Percentiles rank a stretch among this genome's conserved stretches.
phyloP scores from a whole-genome alignment of 495 filamentous ascomycete species.

The Echria macrotheca region DNA sequence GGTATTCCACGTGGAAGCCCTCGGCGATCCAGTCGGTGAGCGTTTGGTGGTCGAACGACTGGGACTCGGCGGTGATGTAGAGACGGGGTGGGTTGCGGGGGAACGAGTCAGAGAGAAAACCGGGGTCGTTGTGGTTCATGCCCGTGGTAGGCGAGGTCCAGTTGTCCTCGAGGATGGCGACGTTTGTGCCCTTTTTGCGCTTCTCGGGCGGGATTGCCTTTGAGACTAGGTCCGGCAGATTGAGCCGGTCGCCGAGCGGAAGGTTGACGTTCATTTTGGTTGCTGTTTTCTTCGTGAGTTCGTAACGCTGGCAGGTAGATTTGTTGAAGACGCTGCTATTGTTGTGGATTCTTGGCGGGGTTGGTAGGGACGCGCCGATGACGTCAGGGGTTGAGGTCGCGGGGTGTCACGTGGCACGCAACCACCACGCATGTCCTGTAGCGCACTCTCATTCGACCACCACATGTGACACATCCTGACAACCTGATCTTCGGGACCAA shows the following conservation, averaged over 20 bases:
- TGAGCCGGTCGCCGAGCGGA: slow-evolving; percentile 4
- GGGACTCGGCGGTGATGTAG: slow-evolving; percentile 58
- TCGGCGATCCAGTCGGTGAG: slow-evolving; percentile 58
- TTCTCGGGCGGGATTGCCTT: slow-evolving; percentile 25
- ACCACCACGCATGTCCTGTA: no score
- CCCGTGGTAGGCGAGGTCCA: slow-evolving; percentile 12
- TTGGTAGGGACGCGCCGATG: no score
- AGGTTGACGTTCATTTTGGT: slow-evolving; percentile 26
- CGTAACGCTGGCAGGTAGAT: no score
- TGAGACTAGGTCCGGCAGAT: slow-evolving; percentile 27
- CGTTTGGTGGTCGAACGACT: slow-evolving; percentile 55
- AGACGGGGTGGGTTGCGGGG: slow-evolving; percentile 45
- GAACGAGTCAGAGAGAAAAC: slow-evolving; percentile 33
- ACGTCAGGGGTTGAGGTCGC: no score
- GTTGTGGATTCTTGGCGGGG: no score
- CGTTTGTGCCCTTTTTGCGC: slow-evolving; percentile 23
- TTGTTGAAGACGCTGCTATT: no score
- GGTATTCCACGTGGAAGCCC: slow-evolving; percentile 59
- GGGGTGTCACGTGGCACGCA: no score
- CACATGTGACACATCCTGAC: no score
- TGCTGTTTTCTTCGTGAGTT: background rate
- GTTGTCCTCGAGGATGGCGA: slow-evolving; percentile 29
- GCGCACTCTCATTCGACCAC: no score
- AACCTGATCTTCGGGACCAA: no score
- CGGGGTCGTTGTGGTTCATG: slow-evolving; percentile 30